Base-by-base conservation (phyloP, 2,329 filamentous ascomycete genomes). In the Talaromyces sp. region DNA sequence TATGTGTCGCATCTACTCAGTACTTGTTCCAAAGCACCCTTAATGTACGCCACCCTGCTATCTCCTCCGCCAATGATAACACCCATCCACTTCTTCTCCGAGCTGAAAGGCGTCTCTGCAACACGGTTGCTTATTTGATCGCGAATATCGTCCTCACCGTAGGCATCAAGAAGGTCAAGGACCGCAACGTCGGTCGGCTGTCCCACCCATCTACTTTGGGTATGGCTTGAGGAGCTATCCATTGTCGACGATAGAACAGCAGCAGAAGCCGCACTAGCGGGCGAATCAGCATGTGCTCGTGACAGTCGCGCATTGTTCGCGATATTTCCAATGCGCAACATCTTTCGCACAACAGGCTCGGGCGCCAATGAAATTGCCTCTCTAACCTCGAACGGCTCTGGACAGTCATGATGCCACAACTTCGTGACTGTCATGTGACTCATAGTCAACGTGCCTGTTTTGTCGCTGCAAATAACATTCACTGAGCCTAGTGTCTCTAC, bases 401-500 rank as follows among this genome's bases (percentile, higher is more conserved):
- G 70, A 50, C 86, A 85, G 68, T 93, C 92, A 76, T 96, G 96
- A 75, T 94, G 91, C 95, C 95, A 99, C 82, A 99, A 88, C 74
- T 95, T 96, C 16, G 93, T 93, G 0, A 93, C 93, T 0, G 95
- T 96, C 95, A 99, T 98, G 75, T 99, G 95, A 75, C 98, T 99
- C 75, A 93, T 93, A 0, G 95, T 99, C 67, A 99, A 81, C 1
- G 95, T 99, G 37, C 94, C 92, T 50, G 95, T 99, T 81, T 99
- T 99, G 82, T 99, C 95, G 70, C 93, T 97, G 81, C 96, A 99
- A 7, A 99, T 92, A n/a, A 99, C 93, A 72, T 98, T 99, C 66
- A 99, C 95, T n/a, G 93, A 97, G 9, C 96, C 96, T 5, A 99
- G 81, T 0, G 95, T 99, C 77, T 99, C 95, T 9, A 99, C 96